Percentiles rank a stretch among this genome's conserved stretches.
Conservation (phyloP, 1,284 basidiomycete species). For the Pseudozyma sp. region DNA sequence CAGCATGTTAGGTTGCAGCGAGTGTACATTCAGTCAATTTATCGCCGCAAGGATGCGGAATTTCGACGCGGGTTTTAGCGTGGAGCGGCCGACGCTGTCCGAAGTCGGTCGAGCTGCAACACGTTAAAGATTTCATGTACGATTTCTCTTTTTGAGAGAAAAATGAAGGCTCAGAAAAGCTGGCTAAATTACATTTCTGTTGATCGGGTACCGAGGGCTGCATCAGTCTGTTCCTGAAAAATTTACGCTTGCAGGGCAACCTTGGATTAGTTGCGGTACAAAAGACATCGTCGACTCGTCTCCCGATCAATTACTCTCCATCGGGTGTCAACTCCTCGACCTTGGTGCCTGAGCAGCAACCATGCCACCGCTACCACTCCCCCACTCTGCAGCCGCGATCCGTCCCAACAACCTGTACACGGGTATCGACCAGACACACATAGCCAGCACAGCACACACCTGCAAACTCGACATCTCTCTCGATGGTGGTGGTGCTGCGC, state of each 20-base stretch:
- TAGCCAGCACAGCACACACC: constrained; percentile 32
- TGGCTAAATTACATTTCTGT: neutral
- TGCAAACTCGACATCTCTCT: constrained; percentile 39
- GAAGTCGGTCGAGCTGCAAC: neutral
- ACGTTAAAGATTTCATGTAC: neutral
- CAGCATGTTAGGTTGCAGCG: neutral
- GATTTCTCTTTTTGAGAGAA: neutral
- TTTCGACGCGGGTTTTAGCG: constrained; percentile 20
- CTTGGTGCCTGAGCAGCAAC: neutral
- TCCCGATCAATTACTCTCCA: neutral
- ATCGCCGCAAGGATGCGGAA: constrained; percentile 3
- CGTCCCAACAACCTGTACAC: constrained; percentile 41
- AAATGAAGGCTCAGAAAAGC: constrained; percentile 8
- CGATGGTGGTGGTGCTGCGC: constrained; percentile 7
- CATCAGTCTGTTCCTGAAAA: too few relatives aligned
- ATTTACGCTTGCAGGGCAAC: too few relatives aligned
- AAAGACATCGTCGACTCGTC: too few relatives aligned
- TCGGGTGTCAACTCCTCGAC: neutral
- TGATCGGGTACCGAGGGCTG: neutral
- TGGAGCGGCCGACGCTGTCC: constrained; percentile 28
- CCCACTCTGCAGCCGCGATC: constrained; percentile 45
- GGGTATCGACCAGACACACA: constrained; percentile 44
- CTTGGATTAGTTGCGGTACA: too few relatives aligned
- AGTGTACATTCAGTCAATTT: neutral
- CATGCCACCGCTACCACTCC: constrained; percentile 25